Base-by-base conservation (phyloP, 169 alveolate species). In the Plasmodium falciparum region DNA sequence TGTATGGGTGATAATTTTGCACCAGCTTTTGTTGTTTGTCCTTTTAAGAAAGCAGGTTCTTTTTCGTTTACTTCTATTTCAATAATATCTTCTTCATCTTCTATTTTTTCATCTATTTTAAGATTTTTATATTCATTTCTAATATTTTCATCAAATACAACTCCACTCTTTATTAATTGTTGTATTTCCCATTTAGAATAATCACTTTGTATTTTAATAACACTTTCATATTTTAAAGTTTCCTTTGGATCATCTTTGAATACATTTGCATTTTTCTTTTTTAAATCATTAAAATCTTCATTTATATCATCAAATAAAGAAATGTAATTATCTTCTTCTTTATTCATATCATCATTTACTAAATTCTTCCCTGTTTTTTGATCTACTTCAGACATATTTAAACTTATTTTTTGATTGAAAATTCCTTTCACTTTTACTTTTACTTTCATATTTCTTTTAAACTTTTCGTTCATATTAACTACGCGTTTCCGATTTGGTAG, bases 41-140 rank as follows among this genome's bases (percentile, higher is more conserved):
- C 99, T 61, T 97, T 97, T 13, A 98, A 96, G 93, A 99, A 99
- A 8, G 98, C 96, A 26, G 99, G 98, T 49, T 97, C 99, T 73
- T 95, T 97, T 17, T 97, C 99, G 88, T 96, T 96, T 58, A 98
- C 93, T 88, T 98, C 99, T 15, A 98, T 92, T 83, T 98, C 99
- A 3, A 95, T 69, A 22, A 74, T 52, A 43, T 88, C 74, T 26
- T 74, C 88, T 74, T 89, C 85, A 39, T 93, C 95, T 67, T 92
- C 95, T 29, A 90, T 92, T 47, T 89, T 93, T 29, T 54, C 91
- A 22, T 59, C 88, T 5, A 63, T 66, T 47, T 83, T 49, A 9
- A 91, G 56, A 17, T 72, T 74, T 17, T 52, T 69, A 49, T 85
- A 52, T 54, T 91, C 88, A 54, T 74, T 58, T 20, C 65, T 83